Evolutionary conservation across 208 protist species (phyloP).

Genomic region (Trypanosoma melophagium): DNA sequence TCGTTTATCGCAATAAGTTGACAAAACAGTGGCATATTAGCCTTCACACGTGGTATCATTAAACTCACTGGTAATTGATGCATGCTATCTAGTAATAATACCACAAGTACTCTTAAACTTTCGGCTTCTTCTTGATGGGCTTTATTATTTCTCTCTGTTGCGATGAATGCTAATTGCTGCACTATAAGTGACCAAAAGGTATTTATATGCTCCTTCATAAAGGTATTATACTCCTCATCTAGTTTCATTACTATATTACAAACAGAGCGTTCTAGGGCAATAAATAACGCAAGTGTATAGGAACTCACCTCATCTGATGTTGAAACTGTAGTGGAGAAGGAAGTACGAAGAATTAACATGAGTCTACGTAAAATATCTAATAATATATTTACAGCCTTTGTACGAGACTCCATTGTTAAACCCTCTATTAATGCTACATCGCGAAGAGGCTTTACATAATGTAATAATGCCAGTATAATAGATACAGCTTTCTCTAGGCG

Average conservation of each 20-base stretch:
- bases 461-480: neutral
- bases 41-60: constrained; percentile 8
- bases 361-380: neutral
- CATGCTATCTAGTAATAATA: neutral
- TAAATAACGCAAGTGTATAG: neutral
- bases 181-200: neutral
- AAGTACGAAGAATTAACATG: neutral
- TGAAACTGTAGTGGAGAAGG: neutral
- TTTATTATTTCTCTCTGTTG: neutral
- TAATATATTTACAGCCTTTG: neutral
- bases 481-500: neutral
- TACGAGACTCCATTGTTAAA: neutral
- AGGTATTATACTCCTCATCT: neutral
- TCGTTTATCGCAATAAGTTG: constrained; percentile 1
- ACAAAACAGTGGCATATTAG: constrained; percentile 4
- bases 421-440: neutral
- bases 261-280: constrained; percentile 1
- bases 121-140: neutral
- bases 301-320: neutral
- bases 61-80: neutral
- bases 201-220: neutral
- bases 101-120: neutral
- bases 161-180: neutral
- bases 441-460: neutral
- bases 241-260: neutral